Evolutionary conservation across 495 filamentous ascomycete genomes (phyloP), one percentile per base, ranked within the genome.

Genomic region (Podospora australis): DNA sequence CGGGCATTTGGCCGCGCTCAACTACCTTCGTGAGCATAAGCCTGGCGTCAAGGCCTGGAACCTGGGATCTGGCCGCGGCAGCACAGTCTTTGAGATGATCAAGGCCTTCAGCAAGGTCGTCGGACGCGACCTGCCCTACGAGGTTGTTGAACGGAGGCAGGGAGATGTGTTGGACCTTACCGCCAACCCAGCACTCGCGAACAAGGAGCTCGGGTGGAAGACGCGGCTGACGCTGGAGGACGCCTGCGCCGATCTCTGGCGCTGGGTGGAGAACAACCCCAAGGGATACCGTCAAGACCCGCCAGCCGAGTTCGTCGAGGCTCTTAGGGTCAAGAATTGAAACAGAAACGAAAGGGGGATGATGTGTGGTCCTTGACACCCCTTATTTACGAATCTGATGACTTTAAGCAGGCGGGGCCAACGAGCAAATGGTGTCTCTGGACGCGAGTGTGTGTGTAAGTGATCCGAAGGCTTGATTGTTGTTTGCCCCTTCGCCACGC

Each of bases 31-130:
- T 55, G 76, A 85, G 46, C 76, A 91, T 63, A 86, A 94, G 63
- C 94, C 94, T 34, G 92, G 92, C 49, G 88, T 95, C 41, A 81
- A 86, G 49, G 91, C 90, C 48, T 98, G 94, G 94, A 98, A 98
- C 72, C 65, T 98, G 48, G 92, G 92, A 19, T 96, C 90, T n/a
- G 92, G 92, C 29, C 85, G 82, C 59, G 92, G 92, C 51, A 90
- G 84, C 67, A 97, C 94, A 9, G 92, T 98, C 26, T 91, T 88
- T 67, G 89, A 98, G 61, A 98, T 98, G 79, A 84, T 98, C 78
- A 86, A 87, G 46, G 88, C 94, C 49, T 98, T 98, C 74, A 87
- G 81, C 63, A 69, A 78, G 28, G 87, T 88, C 25, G 88, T 96
- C 22, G 91, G 92, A 45, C 81, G 78, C 32, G 80, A 91, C 48